phyloP scores from a whole-genome alignment of 192 early-diverging fungal genomes.

The Coemansia sp. region DNA sequence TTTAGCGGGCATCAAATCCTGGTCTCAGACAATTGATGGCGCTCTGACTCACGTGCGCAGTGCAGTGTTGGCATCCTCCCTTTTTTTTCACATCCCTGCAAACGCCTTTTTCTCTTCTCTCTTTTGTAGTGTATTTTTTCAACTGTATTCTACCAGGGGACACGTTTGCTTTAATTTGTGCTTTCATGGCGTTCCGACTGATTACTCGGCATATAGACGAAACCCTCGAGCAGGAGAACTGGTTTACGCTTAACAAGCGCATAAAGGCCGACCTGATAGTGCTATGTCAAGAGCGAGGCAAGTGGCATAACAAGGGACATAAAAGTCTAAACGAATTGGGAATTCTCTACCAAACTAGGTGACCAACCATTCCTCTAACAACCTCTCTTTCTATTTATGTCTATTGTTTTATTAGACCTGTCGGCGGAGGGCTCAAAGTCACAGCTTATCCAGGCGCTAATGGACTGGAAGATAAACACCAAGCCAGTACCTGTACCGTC shows the following conservation, averaged over 20 bases:
- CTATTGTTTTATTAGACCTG: constrained; percentile 50
- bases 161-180: too few relatives aligned
- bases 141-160: too few relatives aligned
- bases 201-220: constrained; percentile 58
- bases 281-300: constrained; percentile 70
- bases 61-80: not conserved
- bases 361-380: too few relatives aligned
- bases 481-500: constrained; percentile 66
- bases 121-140: not conserved
- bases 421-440: constrained; percentile 61
- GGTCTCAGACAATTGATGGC: too few relatives aligned
- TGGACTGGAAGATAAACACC: constrained; percentile 65
- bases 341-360: not conserved
- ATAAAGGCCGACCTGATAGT: constrained; percentile 68
- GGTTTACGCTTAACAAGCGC: constrained; percentile 56
- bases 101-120: not conserved
- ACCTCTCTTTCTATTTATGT: not conserved
- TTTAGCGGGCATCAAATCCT: too few relatives aligned
- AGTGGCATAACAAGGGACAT: constrained; percentile 1
- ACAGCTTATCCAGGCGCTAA: constrained; percentile 54
- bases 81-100: not conserved
- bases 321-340: not conserved
- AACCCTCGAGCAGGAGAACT: constrained; percentile 56
- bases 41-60: not conserved
- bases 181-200: constrained; percentile 56